These are phyloP conservation scores for Erythrophleum ivorense DNA, from an alignment of 331 rosid species.

Conservation along the genomic window DNA sequence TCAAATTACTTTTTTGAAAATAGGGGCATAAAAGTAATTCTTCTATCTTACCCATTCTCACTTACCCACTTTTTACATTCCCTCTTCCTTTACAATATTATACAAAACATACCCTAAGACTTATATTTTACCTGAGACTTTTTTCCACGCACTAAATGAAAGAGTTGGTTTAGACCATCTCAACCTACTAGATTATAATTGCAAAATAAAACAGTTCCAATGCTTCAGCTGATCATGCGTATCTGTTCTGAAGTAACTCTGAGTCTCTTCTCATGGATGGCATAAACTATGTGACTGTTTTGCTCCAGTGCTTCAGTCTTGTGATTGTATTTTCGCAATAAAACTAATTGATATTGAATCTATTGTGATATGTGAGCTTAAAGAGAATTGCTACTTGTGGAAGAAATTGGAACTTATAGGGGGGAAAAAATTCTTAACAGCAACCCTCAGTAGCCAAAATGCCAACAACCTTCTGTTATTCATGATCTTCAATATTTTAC, in stretches of 20 bases:
- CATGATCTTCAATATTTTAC: constrained; percentile 19
- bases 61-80: too few species aligned
- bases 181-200: background rate
- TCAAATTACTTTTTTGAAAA: too few species aligned
- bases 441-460: constrained; percentile 25
- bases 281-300: constrained; percentile 18
- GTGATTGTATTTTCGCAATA: background rate
- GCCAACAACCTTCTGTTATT: constrained; percentile 3
- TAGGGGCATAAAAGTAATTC: too few species aligned
- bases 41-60: too few species aligned
- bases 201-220: constrained; percentile 20
- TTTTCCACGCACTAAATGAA: background rate
- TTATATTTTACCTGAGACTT: background rate
- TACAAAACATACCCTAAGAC: background rate
- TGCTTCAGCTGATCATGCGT: background rate
- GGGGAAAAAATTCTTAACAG: background rate
- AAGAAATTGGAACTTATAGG: background rate
- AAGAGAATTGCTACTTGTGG: constrained; percentile 7
- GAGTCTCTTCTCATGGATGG: background rate
- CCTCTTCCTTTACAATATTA: too few species aligned
- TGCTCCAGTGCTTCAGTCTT: constrained; percentile 5
- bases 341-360: background rate
- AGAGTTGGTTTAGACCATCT: constrained; percentile 11
- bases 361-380: background rate
- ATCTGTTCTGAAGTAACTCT: constrained; percentile 14